These are phyloP conservation scores for Immersiella caudata DNA, from an alignment of 495 filamentous ascomycete genomes.

Conservation along the genomic window DNA sequence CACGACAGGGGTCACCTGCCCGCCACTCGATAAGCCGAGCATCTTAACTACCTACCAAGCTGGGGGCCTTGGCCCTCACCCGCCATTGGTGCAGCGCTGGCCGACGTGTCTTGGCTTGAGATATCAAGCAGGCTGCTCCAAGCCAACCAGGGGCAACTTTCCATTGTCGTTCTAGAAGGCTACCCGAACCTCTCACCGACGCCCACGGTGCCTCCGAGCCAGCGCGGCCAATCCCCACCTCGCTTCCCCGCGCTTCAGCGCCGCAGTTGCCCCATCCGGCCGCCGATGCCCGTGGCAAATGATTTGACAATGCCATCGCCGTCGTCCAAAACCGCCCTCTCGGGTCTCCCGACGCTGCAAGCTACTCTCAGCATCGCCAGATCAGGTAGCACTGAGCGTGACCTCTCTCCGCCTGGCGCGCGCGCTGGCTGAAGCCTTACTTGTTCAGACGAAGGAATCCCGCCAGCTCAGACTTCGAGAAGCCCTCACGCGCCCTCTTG, in stretches of 20 bases:
- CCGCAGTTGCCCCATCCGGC: not conserved
- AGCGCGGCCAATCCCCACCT: not conserved
- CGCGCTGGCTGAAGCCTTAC: not conserved
- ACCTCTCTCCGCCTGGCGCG: not conserved
- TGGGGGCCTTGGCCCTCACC: not conserved
- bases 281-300: not conserved
- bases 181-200: not conserved
- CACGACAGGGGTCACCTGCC: not conserved
- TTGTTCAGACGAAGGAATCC: not conserved
- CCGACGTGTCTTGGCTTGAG: not conserved
- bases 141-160: not conserved
- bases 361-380: not conserved
- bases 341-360: not conserved
- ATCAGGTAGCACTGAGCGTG: not conserved
- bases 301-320: not conserved
- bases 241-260: not conserved
- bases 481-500: too few species aligned
- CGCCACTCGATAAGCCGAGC: not conserved
- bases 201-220: not conserved
- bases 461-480: too few species aligned
- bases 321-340: not conserved
- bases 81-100: not conserved
- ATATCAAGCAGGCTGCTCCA: not conserved
- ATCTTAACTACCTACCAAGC: not conserved
- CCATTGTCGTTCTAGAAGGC: constrained; percentile 1